phyloP scores from a whole-genome alignment of 768 basidiomycete genomes.

The Gautieria morchelliformis region DNA sequence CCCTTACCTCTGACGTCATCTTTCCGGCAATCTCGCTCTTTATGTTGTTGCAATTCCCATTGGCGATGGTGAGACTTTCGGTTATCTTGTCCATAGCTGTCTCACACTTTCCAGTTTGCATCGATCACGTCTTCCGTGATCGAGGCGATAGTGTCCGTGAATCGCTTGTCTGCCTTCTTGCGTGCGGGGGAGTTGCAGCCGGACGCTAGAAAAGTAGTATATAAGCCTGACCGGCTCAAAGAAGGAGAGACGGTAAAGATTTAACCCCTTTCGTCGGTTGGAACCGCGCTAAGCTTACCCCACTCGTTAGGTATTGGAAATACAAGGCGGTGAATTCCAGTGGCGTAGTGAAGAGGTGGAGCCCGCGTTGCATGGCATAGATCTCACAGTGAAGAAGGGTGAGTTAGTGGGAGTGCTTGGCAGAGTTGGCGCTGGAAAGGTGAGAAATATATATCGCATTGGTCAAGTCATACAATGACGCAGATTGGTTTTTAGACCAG shows the following conservation, averaged over 20 bases:
- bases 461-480: slow-evolving; percentile 8
- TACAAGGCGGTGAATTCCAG: slow-evolving; percentile 69
- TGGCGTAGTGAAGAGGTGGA: slow-evolving; percentile 54
- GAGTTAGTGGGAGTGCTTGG: slow-evolving; percentile 81
- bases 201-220: slow-evolving; percentile 56
- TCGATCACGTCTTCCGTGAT: slow-evolving; percentile 74
- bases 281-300: not conserved
- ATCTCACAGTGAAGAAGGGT: slow-evolving; percentile 67
- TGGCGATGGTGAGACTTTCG: slow-evolving; percentile 57
- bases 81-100: not conserved
- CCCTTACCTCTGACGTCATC: slow-evolving; percentile 83
- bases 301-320: slow-evolving; percentile 43
- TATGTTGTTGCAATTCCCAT: slow-evolving; percentile 78
- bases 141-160: slow-evolving; percentile 77
- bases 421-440: slow-evolving; percentile 88
- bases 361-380: slow-evolving; percentile 70
- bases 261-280: not conserved
- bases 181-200: slow-evolving; percentile 68
- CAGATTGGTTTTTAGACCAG: slow-evolving; percentile 40
- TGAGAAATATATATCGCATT: slow-evolving; percentile 21
- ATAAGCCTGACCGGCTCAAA: slow-evolving; percentile 27
- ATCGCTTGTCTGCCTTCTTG: slow-evolving; percentile 69
- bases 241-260: slow-evolving; percentile 48
- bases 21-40: slow-evolving; percentile 94
- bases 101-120: slow-evolving; percentile 36